Evolutionary conservation across 1,139 yeast species (phyloP), one percentile per base, ranked within the genome.

Genomic region (Waltiozyma sp.): DNA sequence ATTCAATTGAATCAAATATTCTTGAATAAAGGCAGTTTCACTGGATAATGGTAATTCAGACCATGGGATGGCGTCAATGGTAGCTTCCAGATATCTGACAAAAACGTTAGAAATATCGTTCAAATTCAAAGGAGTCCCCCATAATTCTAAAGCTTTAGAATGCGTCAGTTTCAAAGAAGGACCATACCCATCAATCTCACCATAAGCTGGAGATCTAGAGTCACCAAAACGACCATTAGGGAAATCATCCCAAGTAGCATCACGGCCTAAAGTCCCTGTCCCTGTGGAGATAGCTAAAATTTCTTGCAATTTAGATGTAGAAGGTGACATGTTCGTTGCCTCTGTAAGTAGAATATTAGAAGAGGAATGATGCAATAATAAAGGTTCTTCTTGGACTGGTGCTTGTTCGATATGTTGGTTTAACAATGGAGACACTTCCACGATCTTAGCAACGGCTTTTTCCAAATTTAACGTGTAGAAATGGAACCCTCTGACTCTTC

Each of bases 141-240:
- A 91, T 39, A 78, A 68, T 43, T 72, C 73, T 43, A 73, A 67
- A 0, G 95, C 95, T 55, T 73, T 77, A 38, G 72, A 70, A n/a
- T 80, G 73, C 9, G 88, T 73, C 14, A 85, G 77, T 56, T 88
- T 89, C 54, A 91, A 72, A 6, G 85, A 77, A 1, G 96, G 95
- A 2, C 98, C 97, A 62, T 91, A 91, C 31, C 97, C 98, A 59
- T 89, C 96, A 56, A 89, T 85, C 62, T 89, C 96, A 65, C 98
- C 98, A 63, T 84, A 91, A 0, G 98, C 91, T 6, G 98, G 98
- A 31, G 97, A 88, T 53, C 94, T 73, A 0, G 97, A 87, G 63
- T 93, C 96, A 63, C 98, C 96, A 62, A 88, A 91, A 65, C 98
- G 76, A 56, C 98, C 98, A 59, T 91, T 91, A 16, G 97, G 95